Evolutionary conservation across 2,329 filamentous ascomycete species (phyloP).

Genomic region (Colletotrichum coccodes): DNA sequence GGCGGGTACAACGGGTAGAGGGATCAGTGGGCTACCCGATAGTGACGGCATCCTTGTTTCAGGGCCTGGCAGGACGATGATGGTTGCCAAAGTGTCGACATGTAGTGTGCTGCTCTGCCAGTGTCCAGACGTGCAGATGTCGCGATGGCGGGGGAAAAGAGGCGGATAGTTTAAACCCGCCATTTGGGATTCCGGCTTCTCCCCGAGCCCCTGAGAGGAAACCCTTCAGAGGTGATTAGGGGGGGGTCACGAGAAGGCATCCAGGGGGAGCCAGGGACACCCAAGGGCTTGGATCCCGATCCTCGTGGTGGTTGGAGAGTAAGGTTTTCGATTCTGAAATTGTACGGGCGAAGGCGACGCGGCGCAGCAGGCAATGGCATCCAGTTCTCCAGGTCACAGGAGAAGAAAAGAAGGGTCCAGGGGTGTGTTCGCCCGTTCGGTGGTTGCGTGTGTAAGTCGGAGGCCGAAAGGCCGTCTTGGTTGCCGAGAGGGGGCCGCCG

Average conservation of each 20-base stretch:
- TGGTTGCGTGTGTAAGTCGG: slow-evolving; percentile 15
- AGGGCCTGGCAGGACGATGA: neutral
- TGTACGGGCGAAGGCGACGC: neutral
- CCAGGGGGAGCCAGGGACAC: slow-evolving; percentile 11
- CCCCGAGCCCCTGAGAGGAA: neutral
- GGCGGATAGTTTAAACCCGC: slow-evolving; percentile 7
- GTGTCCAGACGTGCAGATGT: neutral
- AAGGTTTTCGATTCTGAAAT: slow-evolving; percentile 11
- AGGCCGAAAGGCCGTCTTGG: slow-evolving; percentile 32
- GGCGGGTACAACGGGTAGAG: neutral
- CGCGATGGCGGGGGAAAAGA: slow-evolving; percentile 7
- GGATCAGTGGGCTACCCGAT: slow-evolving; percentile 10
- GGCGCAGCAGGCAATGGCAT: neutral
- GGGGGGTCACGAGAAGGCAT: slow-evolving; percentile 22
- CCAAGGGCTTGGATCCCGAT: slow-evolving; percentile 8
- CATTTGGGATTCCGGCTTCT: slow-evolving; percentile 29
- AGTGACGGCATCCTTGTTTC: slow-evolving; percentile 1
- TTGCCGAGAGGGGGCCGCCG: slow-evolving; percentile 16
- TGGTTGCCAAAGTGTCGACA: neutral
- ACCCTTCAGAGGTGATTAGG: slow-evolving; percentile 1
- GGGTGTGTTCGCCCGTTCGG: slow-evolving; percentile 4
- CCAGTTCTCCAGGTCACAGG: neutral
- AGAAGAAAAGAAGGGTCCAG: neutral
- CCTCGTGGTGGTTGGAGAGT: neutral
- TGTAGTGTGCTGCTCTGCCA: neutral